Conservation (phyloP, 2,329 filamentous ascomycete genomes). For the Penicillium sp. region DNA sequence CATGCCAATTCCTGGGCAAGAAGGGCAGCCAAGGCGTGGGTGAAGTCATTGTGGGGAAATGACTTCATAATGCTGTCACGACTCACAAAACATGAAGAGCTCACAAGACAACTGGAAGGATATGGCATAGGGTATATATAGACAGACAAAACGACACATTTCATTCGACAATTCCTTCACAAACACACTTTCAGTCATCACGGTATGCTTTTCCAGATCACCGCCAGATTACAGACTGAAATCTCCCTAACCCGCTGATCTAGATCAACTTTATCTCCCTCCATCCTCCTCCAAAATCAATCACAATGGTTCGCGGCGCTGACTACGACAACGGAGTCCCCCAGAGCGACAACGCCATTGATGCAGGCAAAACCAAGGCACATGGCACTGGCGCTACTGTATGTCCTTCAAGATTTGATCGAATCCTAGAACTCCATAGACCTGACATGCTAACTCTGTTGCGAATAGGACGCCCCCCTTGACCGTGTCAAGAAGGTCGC, state of each 20-base stretch:
- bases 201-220: background rate
- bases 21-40: constrained; percentile 8
- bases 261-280: background rate
- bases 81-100: background rate
- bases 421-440: background rate
- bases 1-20: constrained; percentile 3
- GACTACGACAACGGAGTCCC: constrained; percentile 42
- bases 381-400: constrained; percentile 40
- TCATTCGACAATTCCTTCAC: background rate
- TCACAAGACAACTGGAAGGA: background rate
- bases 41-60: constrained; percentile 35
- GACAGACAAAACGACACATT: background rate
- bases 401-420: constrained; percentile 5
- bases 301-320: constrained; percentile 45
- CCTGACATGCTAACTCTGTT: too few relatives aligned
- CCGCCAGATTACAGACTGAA: background rate
- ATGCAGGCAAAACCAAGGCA: constrained; percentile 34
- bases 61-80: constrained; percentile 39
- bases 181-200: background rate
- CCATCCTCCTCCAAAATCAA: background rate
- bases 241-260: background rate
- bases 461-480: constrained; percentile 30
- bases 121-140: background rate
- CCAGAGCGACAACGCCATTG: constrained; percentile 45
- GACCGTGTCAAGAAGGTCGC: constrained; percentile 37